Evolutionary conservation across 2,329 filamentous ascomycete genomes (phyloP), one percentile per base, ranked within the genome.

Genomic region (Ceratocystis diversiconidia): DNA sequence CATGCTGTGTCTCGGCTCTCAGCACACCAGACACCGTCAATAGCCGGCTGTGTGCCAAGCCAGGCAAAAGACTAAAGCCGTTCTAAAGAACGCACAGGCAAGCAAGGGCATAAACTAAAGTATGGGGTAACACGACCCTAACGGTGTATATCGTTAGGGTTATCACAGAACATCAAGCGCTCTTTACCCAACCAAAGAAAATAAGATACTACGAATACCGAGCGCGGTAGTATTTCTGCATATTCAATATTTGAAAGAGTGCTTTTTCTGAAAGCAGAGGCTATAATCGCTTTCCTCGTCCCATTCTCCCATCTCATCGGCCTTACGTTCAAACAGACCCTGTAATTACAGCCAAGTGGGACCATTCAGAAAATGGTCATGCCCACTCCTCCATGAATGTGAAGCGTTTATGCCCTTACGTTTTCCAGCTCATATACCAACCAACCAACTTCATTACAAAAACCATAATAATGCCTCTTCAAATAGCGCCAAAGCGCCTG

Each of bases 1-100:
- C 25, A 41, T 60, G 19, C 6, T 64, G 5, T 62, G 22, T 46
- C 63, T 64, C 63, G 63, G 63, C 52, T 64, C 43, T 48, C 55
- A 59, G 10, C 25, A 43, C 6, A 64, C 52, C 48, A 52, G 8
- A 36, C 48, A 32, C 63, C 63, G 63, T 48, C 22, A 64, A 64
- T 64, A 64, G 63, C 63, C 63, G 63, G 52, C 30, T 22, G 1
- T 30, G 10, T 36, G 55, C 55, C 55, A 59, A 59, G 28, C 52
- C n/a, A 30, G 52, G 52, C n/a, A 8, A n/a, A n/a, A 59, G 55
- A 32, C 55, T 59, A 30, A 59, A n/a, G 30, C 55, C 17, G 28
- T 59, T n/a, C 32, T 7, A 19, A 59, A 36, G 55, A 36, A 7
- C 15, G 12, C 36, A 41, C 36, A 41, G 36, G 10, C 48, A 52